Conservation (phyloP, 352 stramenopile genomes). For the Pythium aristosporum region DNA sequence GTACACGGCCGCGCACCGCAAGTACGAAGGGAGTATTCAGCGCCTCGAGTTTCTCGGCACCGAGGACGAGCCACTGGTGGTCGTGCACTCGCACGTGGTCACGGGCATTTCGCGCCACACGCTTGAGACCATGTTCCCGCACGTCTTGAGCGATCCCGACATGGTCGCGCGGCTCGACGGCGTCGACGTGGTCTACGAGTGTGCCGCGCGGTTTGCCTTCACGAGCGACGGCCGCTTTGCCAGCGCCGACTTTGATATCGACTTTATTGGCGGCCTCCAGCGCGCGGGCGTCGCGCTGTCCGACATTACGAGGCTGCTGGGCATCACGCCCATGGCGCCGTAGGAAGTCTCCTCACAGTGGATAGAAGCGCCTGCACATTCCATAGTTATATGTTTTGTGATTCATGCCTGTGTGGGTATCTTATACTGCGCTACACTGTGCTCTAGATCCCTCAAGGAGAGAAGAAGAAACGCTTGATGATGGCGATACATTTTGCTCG, state of each 20-base stretch:
- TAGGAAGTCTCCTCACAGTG: no score
- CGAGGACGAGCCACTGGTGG: conserved; percentile 6
- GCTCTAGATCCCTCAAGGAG: no score
- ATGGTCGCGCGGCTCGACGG: conserved; percentile 6
- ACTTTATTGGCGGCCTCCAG: conserved; percentile 7
- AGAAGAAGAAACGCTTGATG: no score
- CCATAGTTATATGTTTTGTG: no score
- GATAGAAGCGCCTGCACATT: no score
- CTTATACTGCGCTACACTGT: no score
- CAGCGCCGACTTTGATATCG: conserved; percentile 2
- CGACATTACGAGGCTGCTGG: conserved; percentile 8
- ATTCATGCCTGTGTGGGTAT: no score
- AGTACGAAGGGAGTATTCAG: conserved; percentile 5
- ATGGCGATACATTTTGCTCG: no score
- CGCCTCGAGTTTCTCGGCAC: not conserved
- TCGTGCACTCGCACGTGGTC: conserved; percentile 11
- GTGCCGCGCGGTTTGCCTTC: conserved; percentile 7
- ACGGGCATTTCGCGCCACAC: conserved; percentile 5
- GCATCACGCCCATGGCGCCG: conserved; percentile 8
- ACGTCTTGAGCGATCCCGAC: not conserved
- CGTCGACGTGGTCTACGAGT: conserved; percentile 12
- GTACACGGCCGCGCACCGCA: not conserved
- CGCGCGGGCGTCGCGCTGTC: conserved; percentile 6
- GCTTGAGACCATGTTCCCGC: conserved; percentile 19
- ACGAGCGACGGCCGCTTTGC: not conserved